Evolutionary conservation across 1,139 yeast genomes (phyloP).

Genomic region (Tardiomyces depauwii): DNA sequence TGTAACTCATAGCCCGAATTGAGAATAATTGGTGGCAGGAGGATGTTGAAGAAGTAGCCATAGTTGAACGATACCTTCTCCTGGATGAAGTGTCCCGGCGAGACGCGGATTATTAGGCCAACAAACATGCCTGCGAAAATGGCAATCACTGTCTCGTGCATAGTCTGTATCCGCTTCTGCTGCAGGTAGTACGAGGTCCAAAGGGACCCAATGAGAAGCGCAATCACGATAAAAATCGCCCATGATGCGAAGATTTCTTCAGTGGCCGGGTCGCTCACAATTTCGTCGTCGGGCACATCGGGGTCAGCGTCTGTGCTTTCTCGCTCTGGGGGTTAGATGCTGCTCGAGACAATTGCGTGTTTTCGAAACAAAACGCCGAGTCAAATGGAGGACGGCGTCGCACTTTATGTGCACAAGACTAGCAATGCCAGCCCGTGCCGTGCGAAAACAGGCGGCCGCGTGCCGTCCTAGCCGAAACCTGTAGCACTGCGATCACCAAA

Average conservation of each 20-base stretch:
- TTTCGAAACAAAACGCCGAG: too few species aligned
- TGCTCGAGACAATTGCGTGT: too few species aligned
- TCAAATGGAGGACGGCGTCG: too few species aligned
- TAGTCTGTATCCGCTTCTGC: conserved; percentile 82
- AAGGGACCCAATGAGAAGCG: conserved; percentile 72
- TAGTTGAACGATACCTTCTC: conserved; percentile 94
- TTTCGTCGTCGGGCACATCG: conserved; percentile 41
- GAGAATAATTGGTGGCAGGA: conserved; percentile 91
- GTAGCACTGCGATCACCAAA: too few species aligned
- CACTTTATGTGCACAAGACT: too few species aligned
- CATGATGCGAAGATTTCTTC: conserved; percentile 95
- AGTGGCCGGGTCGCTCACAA: conserved; percentile 77
- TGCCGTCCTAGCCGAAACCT: too few species aligned
- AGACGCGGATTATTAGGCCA: conserved; percentile 76
- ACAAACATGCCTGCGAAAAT: conserved; percentile 96
- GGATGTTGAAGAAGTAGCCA: conserved; percentile 83
- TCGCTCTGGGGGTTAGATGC: conserved; percentile 10
- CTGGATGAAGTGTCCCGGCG: conserved; percentile 96
- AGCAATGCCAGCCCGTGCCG: too few species aligned
- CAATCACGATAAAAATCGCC: conserved; percentile 84
- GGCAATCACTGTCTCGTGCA: conserved; percentile 93
- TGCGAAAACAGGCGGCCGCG: too few species aligned
- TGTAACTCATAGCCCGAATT: conserved; percentile 95
- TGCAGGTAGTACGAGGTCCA: conserved; percentile 95
- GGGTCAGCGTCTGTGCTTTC: conserved; percentile 31